Percentiles rank a stretch among this genome's conserved stretches.
Conservation (phyloP, 2,329 filamentous ascomycete species). For the Trichophyton equinum region DNA sequence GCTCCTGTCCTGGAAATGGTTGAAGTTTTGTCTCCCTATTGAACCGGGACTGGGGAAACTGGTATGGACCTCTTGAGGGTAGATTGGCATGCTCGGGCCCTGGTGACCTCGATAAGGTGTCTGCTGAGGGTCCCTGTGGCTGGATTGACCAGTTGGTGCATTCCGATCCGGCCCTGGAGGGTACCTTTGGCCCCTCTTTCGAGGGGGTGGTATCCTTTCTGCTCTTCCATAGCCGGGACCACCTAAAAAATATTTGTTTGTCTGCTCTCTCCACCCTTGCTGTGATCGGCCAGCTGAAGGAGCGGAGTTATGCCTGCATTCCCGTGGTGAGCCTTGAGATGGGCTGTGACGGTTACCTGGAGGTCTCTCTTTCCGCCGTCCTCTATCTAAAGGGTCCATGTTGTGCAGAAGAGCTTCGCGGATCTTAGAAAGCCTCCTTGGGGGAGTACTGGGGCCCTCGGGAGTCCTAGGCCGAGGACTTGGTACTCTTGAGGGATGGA, state of each 20-base stretch:
- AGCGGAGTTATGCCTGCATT: background rate
- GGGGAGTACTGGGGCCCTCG: slow-evolving; percentile 22
- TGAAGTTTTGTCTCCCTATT: background rate
- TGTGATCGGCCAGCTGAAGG: background rate
- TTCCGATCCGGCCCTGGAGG: background rate
- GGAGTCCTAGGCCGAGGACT: slow-evolving; percentile 22
- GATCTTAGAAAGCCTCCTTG: slow-evolving; percentile 11
- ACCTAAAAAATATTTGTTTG: background rate
- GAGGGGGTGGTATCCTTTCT: background rate
- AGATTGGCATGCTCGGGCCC: background rate
- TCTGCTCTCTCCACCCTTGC: background rate
- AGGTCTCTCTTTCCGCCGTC: background rate
- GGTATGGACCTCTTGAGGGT: background rate
- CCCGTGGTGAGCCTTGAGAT: background rate
- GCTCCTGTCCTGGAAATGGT: background rate
- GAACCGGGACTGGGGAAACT: background rate
- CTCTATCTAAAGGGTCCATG: background rate
- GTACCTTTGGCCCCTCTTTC: background rate
- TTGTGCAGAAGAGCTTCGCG: slow-evolving; percentile 5
- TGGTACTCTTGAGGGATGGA: slow-evolving; percentile 22
- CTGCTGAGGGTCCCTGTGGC: background rate
- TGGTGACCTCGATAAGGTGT: background rate
- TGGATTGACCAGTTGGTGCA: background rate
- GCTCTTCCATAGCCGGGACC: background rate
- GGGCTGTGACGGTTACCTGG: background rate